Conservation (phyloP, 768 basidiomycete species). For the Amanita muscaria region DNA sequence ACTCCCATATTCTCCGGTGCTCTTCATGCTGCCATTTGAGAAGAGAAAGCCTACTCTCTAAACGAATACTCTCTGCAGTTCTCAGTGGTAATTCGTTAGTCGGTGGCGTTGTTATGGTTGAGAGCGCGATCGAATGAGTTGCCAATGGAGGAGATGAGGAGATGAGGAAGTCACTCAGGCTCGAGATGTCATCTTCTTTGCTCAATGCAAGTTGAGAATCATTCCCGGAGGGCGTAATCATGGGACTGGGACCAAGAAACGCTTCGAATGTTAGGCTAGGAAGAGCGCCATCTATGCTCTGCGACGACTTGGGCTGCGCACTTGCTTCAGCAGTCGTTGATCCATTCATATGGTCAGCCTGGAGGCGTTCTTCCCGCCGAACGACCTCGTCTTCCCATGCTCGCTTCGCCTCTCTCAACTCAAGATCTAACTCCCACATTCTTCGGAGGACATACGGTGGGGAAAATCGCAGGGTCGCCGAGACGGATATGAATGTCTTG, state of each 20-base stretch:
- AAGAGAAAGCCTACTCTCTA: conserved; percentile 63
- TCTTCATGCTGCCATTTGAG: conserved; percentile 80
- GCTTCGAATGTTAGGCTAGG: conserved; percentile 71
- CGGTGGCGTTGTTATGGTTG: conserved; percentile 13
- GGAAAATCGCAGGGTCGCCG: conserved; percentile 84
- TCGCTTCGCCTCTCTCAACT: conserved; percentile 57
- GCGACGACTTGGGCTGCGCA: not conserved
- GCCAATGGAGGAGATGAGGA: conserved; percentile 13
- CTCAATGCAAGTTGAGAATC: conserved; percentile 15
- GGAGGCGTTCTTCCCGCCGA: conserved; percentile 59
- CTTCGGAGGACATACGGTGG: conserved; percentile 82
- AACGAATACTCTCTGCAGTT: conserved; percentile 57
- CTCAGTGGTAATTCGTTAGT: conserved; percentile 39
- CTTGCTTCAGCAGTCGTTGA: conserved; percentile 27
- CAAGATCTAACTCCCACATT: conserved; percentile 85
- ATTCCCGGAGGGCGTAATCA: conserved; percentile 29
- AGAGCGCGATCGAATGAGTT: conserved; percentile 7
- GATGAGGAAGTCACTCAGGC: conserved; percentile 20
- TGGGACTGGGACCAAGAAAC: conserved; percentile 27
- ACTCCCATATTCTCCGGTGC: conserved; percentile 87
- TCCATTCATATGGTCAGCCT: conserved; percentile 34
- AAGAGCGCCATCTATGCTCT: conserved; percentile 28
- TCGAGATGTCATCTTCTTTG: conserved; percentile 22
- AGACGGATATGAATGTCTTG: conserved; percentile 86
- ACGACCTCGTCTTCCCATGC: conserved; percentile 87